Evolutionary conservation across 2,329 filamentous ascomycete species (phyloP), one percentile per base, ranked within the genome.

Genomic region (Xylaria hypoxylon): DNA sequence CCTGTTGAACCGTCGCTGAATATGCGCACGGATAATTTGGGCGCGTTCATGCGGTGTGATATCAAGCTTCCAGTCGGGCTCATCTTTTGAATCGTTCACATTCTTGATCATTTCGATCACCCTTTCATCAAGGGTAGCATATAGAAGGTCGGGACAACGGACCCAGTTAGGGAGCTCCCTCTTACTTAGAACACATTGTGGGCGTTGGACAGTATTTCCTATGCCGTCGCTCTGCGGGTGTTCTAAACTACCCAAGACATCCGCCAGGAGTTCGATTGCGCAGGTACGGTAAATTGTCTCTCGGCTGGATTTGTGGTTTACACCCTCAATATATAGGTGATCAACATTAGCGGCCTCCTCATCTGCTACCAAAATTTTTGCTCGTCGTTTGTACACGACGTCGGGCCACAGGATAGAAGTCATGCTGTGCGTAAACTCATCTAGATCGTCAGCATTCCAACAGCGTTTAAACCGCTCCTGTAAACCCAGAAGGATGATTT

Each of bases 131-230:
- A 57, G 24, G 13, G 28, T 15, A 0, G 2, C 8, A 10, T 51
- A 24, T 3, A 62, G 33, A n/a, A 44, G 5, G 2, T 33, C 44
- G 1, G 60, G 60, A n/a, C 22, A 15, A 11, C 45, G 52, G 11
- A 57, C 22, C 60, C 60, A 62, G 15, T 17, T 15, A 1, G 52
- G 60, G 19, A 56, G n/a, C 17, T 51, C 17, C 10, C 2, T 48
- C 19, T 1, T 57, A 17, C 15, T 62, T 8, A 5, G 17, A 7
- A 48, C 24, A 2, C 2, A 24, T 15, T 10, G 33, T 50, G 2
- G 4, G 26, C 11, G 50, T 15, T 17, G 19, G 2, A 7, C 19
- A 2, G 50, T 38, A 13, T 7, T 5, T 5, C 19, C 8, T 33
- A 3, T 40, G 8, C 47, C 26, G 15, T 11, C 8, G 13, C 3